Conservation (phyloP, 2,329 filamentous ascomycete species). For the Macrophomina pseudophaseolina region DNA sequence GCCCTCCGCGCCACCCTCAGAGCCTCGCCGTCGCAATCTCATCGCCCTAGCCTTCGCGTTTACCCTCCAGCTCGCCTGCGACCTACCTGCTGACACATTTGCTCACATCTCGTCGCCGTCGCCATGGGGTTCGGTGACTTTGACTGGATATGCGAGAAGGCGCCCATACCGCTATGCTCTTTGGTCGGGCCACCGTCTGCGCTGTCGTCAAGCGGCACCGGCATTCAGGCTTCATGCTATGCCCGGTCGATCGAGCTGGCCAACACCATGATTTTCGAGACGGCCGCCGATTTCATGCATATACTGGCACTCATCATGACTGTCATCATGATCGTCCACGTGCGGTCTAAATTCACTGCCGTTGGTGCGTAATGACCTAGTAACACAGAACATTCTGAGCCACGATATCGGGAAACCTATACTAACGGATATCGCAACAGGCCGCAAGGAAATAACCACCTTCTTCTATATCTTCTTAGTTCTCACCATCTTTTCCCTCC, state of each 20-base stretch:
- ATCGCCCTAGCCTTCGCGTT: neutral
- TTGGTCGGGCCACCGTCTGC: slow-evolving; percentile 77
- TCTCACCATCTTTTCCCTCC: slow-evolving; percentile 83
- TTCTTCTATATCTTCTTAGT: slow-evolving; percentile 98
- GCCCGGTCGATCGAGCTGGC: slow-evolving; percentile 93
- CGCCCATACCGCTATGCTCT: slow-evolving; percentile 84
- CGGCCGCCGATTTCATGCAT: slow-evolving; percentile 87
- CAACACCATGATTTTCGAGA: slow-evolving; percentile 98
- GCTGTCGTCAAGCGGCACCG: slow-evolving; percentile 69
- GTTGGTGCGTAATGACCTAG: slow-evolving; percentile 69
- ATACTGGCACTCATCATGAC: slow-evolving; percentile 92
- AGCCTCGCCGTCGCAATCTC: neutral
- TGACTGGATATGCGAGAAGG: slow-evolving; percentile 80
- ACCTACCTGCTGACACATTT: neutral
- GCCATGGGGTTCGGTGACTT: slow-evolving; percentile 93
- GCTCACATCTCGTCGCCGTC: slow-evolving; percentile 28
- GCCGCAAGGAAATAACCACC: slow-evolving; percentile 74
- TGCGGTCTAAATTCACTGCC: slow-evolving; percentile 96
- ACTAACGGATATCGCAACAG: slow-evolving; percentile 47
- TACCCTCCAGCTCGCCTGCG: neutral
- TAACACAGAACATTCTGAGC: neutral
- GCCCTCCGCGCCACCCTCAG: slow-evolving; percentile 12
- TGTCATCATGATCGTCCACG: slow-evolving; percentile 95
- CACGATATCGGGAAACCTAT: neutral
- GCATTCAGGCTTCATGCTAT: slow-evolving; percentile 90